Conservation (phyloP, 1,284 basidiomycete genomes). For the Peniophora sp. region DNA sequence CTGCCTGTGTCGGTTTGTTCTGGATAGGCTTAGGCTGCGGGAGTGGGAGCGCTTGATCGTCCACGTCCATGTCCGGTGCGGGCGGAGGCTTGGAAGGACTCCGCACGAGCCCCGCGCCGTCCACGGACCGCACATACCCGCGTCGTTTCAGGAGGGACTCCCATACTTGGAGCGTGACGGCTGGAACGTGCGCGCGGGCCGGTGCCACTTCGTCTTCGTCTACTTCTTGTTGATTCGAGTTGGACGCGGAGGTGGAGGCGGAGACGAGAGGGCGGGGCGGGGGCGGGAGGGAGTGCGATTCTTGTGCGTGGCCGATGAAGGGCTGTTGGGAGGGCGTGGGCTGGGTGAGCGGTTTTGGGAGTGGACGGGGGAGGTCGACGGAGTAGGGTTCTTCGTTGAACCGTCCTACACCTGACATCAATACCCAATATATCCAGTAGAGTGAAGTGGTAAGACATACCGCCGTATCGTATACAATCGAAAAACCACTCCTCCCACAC, state of each 20-base stretch:
- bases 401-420: constrained; percentile 32
- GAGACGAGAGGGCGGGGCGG: neutral
- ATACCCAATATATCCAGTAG: neutral
- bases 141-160: constrained; percentile 52
- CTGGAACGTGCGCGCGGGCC: constrained; percentile 43
- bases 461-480: constrained; percentile 67
- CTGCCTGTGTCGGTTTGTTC: too few relatives aligned
- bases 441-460: constrained; percentile 22
- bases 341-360: constrained; percentile 27
- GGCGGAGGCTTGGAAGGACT: constrained; percentile 33
- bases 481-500: constrained; percentile 87
- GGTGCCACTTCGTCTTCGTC: constrained; percentile 47
- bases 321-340: constrained; percentile 5
- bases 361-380: constrained; percentile 49
- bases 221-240: constrained; percentile 17
- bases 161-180: constrained; percentile 59
- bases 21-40: too few relatives aligned
- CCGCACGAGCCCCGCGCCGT: constrained; percentile 43
- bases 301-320: too few relatives aligned
- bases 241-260: constrained; percentile 10
- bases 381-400: constrained; percentile 51
- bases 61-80: constrained; percentile 6
- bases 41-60: neutral
- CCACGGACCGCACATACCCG: constrained; percentile 55
- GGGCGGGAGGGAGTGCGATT: constrained; percentile 40